Conservation (phyloP, 1,139 yeast genomes). For the Saccharomyces hybrid region DNA sequence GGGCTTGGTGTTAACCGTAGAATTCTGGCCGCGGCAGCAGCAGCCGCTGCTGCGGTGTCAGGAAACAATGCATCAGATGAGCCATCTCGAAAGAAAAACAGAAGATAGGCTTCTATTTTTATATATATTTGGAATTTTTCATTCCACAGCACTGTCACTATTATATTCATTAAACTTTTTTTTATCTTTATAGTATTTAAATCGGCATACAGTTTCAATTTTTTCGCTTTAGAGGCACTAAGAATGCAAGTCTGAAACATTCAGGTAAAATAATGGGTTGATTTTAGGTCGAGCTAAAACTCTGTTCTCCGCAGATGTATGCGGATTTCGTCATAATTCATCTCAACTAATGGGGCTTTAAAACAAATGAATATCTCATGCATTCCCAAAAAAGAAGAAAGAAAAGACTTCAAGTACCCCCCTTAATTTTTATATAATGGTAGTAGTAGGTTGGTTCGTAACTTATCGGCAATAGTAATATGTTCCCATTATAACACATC, state of each 20-base stretch:
- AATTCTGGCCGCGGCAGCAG: conserved; percentile 33
- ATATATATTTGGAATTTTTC: neutral
- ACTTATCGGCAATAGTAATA: neutral
- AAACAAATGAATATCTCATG: no score
- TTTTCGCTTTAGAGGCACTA: neutral
- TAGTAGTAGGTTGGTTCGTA: neutral
- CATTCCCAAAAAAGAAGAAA: neutral
- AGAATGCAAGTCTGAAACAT: no score
- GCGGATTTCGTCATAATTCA: neutral
- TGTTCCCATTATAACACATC: neutral
- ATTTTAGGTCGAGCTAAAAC: no score
- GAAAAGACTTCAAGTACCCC: neutral
- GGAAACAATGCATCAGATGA: conserved; percentile 21
- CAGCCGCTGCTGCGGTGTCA: conserved; percentile 33
- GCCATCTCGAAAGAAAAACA: conserved; percentile 23
- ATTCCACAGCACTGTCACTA: neutral
- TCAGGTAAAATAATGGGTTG: neutral
- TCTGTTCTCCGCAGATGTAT: neutral
- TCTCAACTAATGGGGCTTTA: neutral
- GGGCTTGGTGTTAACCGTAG: conserved; percentile 32
- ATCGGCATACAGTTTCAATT: neutral
- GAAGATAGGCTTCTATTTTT: neutral
- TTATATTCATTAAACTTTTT: neutral
- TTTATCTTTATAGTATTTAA: neutral
- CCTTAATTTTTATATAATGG: neutral